Base-by-base conservation (phyloP, 2,329 filamentous ascomycete genomes). In the Aureobasidium pullulans region DNA sequence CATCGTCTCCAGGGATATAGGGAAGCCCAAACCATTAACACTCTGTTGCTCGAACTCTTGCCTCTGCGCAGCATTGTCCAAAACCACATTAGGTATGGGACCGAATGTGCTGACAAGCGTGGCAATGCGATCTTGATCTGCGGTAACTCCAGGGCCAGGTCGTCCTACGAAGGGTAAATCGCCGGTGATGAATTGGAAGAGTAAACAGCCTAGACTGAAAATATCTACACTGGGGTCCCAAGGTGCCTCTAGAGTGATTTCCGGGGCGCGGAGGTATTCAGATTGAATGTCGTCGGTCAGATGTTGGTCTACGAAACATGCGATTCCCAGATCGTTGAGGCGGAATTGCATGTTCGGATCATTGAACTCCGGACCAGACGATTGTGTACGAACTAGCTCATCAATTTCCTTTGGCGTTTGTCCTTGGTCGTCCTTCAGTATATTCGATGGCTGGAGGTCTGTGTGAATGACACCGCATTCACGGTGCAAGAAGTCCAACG, bases 361-460 rank as follows among this genome's bases (percentile, higher is more conserved):
- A 10, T 63, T 46, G 32, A 61, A 40, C 9, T 13, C 58, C 43
- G 54, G 56, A 23, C 23, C 50, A 39, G 29, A 49, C 13, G 59
- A 59, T 16, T 39, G 28, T 63, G 49, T 46, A 59, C 58, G 28
- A 46, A 60, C 39, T 8, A 53, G 46, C 32, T 57, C 48, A 13
- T 63, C 60, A 13, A 42, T 36, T 8, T 52, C 57, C 15, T 56
- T n/a, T 2, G 62, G 43, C 2, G 63, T 39, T 10, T 32, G 31
- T 36, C 60, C 59, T 37, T 29, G 16, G 3, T 65, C 46, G 40
- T 67, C 62, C 15, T 67, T 58, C 32, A 66, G 60, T 46, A 68
- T 68, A 54, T 69, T 69, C 9, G 60, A 60, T 1, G 67, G 66
- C 57, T 66, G 62, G n/a, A 69, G 63, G 54, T 68, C 67, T 62